Evolutionary conservation across 345 rosid species (phyloP).

Genomic region (Gossypium bickii): DNA sequence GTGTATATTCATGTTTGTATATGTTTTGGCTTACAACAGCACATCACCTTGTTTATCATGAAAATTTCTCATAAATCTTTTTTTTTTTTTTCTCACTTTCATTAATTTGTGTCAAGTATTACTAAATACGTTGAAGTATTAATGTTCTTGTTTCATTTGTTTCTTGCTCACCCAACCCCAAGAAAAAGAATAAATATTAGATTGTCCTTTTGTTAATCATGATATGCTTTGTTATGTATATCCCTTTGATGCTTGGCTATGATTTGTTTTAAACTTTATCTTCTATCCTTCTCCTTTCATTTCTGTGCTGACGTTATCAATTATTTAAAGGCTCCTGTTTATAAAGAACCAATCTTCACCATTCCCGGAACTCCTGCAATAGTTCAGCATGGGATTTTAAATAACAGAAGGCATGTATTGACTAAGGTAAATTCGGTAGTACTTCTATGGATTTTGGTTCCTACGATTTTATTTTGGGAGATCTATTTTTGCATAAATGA

Average conservation of each 20-base stretch:
- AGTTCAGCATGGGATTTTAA: slow-evolving; percentile 90
- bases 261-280: neutral
- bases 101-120: neutral
- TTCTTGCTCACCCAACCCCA: neutral
- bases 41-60: neutral
- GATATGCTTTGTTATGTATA: neutral
- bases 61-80: neutral
- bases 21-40: neutral
- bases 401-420: slow-evolving; percentile 91
- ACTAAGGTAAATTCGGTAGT: slow-evolving; percentile 59
- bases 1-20: neutral
- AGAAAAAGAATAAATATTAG: neutral
- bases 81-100: neutral
- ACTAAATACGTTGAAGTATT: neutral
- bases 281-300: neutral
- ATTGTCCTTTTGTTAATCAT: neutral
- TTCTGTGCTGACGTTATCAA: neutral
- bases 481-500: slow-evolving; percentile 18
- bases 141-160: neutral
- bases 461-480: neutral
- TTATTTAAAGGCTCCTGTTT: slow-evolving; percentile 67
- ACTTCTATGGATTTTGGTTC: slow-evolving; percentile 13
- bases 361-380: slow-evolving; percentile 87
- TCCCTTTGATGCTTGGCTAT: slow-evolving; percentile 7
- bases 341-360: slow-evolving; percentile 65